Percentiles rank a stretch among this genome's conserved stretches.
Evolutionary conservation across 2,329 filamentous ascomycete species (phyloP).

Genomic region (Colletotrichum falcatum): DNA sequence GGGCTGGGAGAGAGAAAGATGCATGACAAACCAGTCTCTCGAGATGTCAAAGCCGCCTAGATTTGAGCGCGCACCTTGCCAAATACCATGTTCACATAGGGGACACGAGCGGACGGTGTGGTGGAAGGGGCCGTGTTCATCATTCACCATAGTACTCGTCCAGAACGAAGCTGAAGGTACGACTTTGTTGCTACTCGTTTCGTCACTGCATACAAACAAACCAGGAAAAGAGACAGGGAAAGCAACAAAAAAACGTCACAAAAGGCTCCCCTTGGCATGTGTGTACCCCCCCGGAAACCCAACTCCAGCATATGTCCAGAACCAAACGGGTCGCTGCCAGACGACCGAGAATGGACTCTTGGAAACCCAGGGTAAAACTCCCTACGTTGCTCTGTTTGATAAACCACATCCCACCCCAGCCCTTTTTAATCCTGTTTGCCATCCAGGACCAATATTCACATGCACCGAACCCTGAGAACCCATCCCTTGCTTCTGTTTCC

Average conservation of each 20-base stretch:
- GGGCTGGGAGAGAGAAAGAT: not conserved
- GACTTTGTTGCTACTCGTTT: constrained; percentile 24
- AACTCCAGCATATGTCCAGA: constrained; percentile 26
- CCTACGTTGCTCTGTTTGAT: constrained; percentile 17
- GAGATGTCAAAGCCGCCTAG: not conserved
- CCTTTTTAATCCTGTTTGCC: constrained; percentile 32
- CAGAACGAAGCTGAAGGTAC: constrained; percentile 2
- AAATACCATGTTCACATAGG: not conserved
- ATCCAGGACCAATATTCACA: constrained; percentile 27
- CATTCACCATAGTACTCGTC: constrained; percentile 2
- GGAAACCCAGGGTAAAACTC: constrained; percentile 18
- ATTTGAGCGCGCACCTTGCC: no score
- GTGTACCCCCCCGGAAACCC: constrained; percentile 7
- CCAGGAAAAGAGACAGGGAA: not conserved
- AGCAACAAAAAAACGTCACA: constrained; percentile 7
- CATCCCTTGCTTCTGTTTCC: constrained; percentile 26
- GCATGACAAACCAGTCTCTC: not conserved
- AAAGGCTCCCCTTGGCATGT: constrained; percentile 12
- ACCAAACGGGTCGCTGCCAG: constrained; percentile 15
- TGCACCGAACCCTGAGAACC: constrained; percentile 6
- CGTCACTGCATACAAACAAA: constrained; percentile 33
- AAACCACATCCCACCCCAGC: constrained; percentile 8
- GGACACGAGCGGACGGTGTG: not conserved
- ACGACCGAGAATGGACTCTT: constrained; percentile 3
- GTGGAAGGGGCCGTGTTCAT: not conserved